Evolutionary conservation across 2,329 filamentous ascomycete genomes (phyloP), one percentile per base, ranked within the genome.

Genomic region (Coniochaeta pulveracea): DNA sequence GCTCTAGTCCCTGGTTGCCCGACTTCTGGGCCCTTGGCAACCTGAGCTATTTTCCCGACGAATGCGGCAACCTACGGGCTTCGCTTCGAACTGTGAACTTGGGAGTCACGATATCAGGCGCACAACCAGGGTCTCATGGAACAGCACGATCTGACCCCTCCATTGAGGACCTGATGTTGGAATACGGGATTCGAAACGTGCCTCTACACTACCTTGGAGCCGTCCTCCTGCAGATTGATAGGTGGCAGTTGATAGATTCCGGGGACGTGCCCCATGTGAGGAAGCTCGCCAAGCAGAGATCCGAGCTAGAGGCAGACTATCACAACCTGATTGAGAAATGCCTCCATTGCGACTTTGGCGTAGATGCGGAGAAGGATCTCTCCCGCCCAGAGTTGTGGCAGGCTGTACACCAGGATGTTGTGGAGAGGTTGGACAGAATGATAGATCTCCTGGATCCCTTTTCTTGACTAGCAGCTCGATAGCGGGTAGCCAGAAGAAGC

Each of bases 161-260:
- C 15, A 25, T 29, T 15, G 37, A 46, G n/a, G 40, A 44, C 7
- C 37, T 39, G 5, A n/a, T 23, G 10, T 15, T 44, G 1, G 17
- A 34, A 1, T 43, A 34, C 23, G 46, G 43, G 0, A 45, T 50
- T 11, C 37, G 44, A 6, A 51, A 48, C 29, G 24, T 47, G 22
- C 42, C 46, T 3, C 35, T 51, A 11, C 40, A 46, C 30, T 47
- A 46, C 16, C 45, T 51, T 2, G 50, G 50, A 2, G 46, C 47
- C 1, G 46, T 46, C 3, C 33, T 51, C 11, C 40, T 50, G 1
- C 46, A 51, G 27, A 51, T 51, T 14, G 47, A 44, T 4, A 39
- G 40, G 5, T 46, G 43, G 46, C 26, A 37, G 10, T 11, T n/a
- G 5, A 15, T 49, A 2, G 39, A 45, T 4, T 37, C 43, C 3